Percentiles rank a stretch among this genome's conserved stretches.
These are phyloP conservation scores for Diaporthe humulicola DNA, from an alignment of 2,329 filamentous ascomycete species.

Conservation along the genomic window DNA sequence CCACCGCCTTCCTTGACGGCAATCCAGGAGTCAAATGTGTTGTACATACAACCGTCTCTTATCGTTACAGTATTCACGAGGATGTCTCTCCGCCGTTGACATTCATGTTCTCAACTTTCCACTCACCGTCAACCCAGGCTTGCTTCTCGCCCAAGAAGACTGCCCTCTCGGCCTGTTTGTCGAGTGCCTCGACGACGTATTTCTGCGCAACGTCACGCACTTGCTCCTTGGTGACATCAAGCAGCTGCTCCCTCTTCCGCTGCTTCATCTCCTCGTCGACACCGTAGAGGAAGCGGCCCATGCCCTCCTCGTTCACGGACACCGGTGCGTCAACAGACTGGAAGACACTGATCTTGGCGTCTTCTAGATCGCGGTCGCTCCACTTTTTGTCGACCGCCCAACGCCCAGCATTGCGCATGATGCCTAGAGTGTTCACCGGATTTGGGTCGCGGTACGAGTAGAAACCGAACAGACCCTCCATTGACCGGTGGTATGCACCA, in stretches of 20 bases:
- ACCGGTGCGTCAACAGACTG: constrained; percentile 90
- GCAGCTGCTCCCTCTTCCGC: constrained; percentile 81
- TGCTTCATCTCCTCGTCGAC: constrained; percentile 93
- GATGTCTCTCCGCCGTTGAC: constrained; percentile 59
- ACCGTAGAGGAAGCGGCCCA: constrained; percentile 86
- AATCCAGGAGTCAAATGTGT: neutral
- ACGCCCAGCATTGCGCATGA: constrained; percentile 85
- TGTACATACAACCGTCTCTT: neutral
- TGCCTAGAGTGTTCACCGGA: constrained; percentile 85
- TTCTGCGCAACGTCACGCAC: constrained; percentile 85
- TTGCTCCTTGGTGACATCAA: constrained; percentile 87
- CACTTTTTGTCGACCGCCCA: constrained; percentile 88
- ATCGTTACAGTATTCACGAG: constrained; percentile 9
- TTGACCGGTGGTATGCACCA: constrained; percentile 83
- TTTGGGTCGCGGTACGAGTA: constrained; percentile 96
- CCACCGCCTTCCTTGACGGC: neutral
- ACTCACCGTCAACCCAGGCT: constrained; percentile 79
- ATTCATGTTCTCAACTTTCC: constrained; percentile 84
- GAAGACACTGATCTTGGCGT: constrained; percentile 96
- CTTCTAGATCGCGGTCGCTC: constrained; percentile 88
- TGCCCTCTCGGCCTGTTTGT: constrained; percentile 70
- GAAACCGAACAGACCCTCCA: constrained; percentile 91
- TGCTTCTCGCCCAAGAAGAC: constrained; percentile 88
- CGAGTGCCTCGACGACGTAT: constrained; percentile 79
- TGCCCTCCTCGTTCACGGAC: constrained; percentile 88